Percentiles rank a stretch among this genome's conserved stretches.
Conservation (phyloP, 169 alveolate species). For the Amoebophrya sp. region DNA sequence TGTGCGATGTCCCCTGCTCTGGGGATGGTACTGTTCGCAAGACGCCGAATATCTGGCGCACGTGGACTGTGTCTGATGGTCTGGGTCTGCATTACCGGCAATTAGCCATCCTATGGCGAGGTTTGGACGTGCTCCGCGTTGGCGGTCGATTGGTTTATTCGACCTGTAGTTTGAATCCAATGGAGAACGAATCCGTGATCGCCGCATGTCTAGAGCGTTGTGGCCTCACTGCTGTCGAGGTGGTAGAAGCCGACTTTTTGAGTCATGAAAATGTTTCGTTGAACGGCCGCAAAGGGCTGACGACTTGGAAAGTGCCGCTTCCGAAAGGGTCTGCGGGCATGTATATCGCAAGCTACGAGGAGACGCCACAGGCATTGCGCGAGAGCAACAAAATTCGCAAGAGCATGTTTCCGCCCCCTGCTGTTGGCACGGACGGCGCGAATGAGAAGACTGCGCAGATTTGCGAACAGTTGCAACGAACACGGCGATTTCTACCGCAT, state of each 20-base stretch:
- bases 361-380: not conserved
- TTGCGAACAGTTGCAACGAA: not conserved
- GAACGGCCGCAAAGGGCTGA: not conserved
- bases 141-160: conserved; percentile 76
- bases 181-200: conserved; percentile 79
- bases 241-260: not conserved
- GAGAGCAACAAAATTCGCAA: conserved; percentile 21
- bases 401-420: not conserved
- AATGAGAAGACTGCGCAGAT: not conserved
- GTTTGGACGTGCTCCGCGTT: conserved; percentile 64
- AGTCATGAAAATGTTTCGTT: not conserved
- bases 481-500: conserved; percentile 77
- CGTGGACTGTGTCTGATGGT: conserved; percentile 72
- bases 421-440: not conserved
- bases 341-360: conserved; percentile 33
- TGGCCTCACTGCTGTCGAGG: not conserved
- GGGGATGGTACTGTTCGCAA: conserved; percentile 93
- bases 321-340: not conserved
- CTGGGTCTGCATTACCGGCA: conserved; percentile 64
- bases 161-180: conserved; percentile 87
- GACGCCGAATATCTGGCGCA: conserved; percentile 71
- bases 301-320: not conserved
- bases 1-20: conserved; percentile 92
- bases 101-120: conserved; percentile 69
- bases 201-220: not conserved